phyloP scores from a whole-genome alignment of 768 basidiomycete genomes.

The Leucogyrophana mollusca region DNA sequence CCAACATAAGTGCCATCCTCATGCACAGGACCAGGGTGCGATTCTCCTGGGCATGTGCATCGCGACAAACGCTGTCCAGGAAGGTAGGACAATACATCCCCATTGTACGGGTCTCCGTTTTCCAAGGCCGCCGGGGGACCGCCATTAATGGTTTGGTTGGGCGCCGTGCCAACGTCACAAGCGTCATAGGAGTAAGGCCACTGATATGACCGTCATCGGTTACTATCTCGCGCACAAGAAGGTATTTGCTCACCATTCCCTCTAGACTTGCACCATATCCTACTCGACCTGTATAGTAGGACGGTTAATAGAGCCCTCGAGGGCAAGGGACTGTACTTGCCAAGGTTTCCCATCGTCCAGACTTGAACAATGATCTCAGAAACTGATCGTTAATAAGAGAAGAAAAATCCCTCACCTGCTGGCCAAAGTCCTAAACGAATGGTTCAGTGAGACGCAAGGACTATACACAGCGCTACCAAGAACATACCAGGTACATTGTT shows the following conservation, averaged over 20 bases:
- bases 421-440: conserved; percentile 64
- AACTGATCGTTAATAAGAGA: background rate
- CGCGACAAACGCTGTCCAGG: conserved; percentile 85
- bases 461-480: background rate
- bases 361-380: conserved; percentile 25
- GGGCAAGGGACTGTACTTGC: conserved; percentile 24
- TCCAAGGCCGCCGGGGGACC: conserved; percentile 57
- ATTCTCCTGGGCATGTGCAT: conserved; percentile 85
- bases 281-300: conserved; percentile 62
- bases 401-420: conserved; percentile 37
- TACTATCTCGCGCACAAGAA: conserved; percentile 2
- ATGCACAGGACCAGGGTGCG: conserved; percentile 85
- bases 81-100: conserved; percentile 70
- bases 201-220: conserved; percentile 28
- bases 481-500: conserved; percentile 45
- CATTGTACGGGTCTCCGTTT: conserved; percentile 55
- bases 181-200: conserved; percentile 84
- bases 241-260: conserved; percentile 57
- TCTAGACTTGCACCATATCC: conserved; percentile 88
- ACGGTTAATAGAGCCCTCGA: background rate
- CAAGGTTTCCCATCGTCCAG: conserved; percentile 82
- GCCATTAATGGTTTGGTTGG: conserved; percentile 78
- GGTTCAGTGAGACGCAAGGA: conserved; percentile 2
- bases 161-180: conserved; percentile 91
- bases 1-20: conserved; percentile 78